phyloP scores from a whole-genome alignment of 2,329 filamentous ascomycete genomes.

The Stemphylium beticola region DNA sequence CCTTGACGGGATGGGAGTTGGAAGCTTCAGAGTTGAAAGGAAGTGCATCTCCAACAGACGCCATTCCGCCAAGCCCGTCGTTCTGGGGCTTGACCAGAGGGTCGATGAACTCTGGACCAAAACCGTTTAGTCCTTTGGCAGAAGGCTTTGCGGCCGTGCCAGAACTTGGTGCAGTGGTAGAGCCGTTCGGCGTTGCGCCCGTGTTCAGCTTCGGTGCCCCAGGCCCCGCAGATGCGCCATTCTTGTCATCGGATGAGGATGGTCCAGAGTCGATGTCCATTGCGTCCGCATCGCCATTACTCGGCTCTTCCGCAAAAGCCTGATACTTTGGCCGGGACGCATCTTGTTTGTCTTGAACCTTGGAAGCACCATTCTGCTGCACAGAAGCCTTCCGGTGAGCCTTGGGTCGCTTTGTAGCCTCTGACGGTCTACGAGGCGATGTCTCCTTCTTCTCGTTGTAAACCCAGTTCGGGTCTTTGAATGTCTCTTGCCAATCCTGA shows the following conservation, averaged over 20 bases:
- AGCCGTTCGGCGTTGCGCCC: constrained; percentile 22
- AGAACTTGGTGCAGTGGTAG: constrained; percentile 21
- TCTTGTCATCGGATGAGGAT: constrained; percentile 24
- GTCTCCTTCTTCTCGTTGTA: constrained; percentile 38
- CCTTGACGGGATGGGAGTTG: constrained; percentile 51
- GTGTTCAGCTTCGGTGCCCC: constrained; percentile 12
- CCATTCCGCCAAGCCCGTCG: constrained; percentile 59
- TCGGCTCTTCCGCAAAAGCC: constrained; percentile 38
- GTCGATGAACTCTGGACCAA: constrained; percentile 57
- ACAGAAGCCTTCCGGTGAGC: constrained; percentile 38
- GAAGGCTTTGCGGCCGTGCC: constrained; percentile 20
- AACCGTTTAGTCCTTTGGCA: constrained; percentile 47
- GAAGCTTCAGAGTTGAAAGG: constrained; percentile 65
- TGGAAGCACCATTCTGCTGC: constrained; percentile 37
- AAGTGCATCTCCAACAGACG: constrained; percentile 60
- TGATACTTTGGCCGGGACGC: constrained; percentile 39
- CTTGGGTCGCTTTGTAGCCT: constrained; percentile 36
- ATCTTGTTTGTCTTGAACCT: constrained; percentile 37
- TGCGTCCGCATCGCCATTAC: constrained; percentile 45
- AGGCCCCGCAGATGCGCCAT: constrained; percentile 4
- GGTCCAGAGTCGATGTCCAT: constrained; percentile 57
- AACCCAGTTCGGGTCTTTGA: constrained; percentile 53
- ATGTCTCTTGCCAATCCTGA: constrained; percentile 52
- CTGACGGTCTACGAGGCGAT: constrained; percentile 39
- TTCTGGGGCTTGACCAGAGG: constrained; percentile 56